Percentiles rank a stretch among this genome's conserved stretches.
Conservation (phyloP, 2,329 filamentous ascomycete species). For the Ascochyta pisi region DNA sequence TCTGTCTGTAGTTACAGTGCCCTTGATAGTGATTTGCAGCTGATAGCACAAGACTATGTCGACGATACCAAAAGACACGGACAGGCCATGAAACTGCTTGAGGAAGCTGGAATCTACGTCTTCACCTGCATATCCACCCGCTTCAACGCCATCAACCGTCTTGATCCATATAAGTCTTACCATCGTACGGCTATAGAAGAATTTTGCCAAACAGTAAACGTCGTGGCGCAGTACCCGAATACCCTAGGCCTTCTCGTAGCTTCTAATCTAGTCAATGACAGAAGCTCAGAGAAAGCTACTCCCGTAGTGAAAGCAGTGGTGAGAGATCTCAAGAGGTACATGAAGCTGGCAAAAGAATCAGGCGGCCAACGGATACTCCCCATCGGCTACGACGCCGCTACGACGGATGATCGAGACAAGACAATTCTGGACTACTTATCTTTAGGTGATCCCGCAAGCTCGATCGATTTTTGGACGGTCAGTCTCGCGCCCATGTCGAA, state of each 20-base stretch:
- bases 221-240: constrained; percentile 18
- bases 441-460: constrained; percentile 4
- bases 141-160: constrained; percentile 3
- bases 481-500: background rate
- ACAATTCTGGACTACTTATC: constrained; percentile 11
- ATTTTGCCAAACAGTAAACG: constrained; percentile 12
- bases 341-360: constrained; percentile 8
- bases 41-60: constrained; percentile 9
- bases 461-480: constrained; percentile 20
- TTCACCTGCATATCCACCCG: background rate
- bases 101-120: constrained; percentile 22
- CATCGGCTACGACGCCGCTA: constrained; percentile 12
- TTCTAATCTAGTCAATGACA: constrained; percentile 1
- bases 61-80: constrained; percentile 17
- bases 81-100: constrained; percentile 19
- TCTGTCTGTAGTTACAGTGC: constrained; percentile 9
- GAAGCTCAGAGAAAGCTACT: background rate
- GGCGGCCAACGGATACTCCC: constrained; percentile 8
- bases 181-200: constrained; percentile 1
- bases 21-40: background rate
- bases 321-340: constrained; percentile 20
- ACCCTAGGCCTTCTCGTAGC: constrained; percentile 14
- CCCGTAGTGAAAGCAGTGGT: constrained; percentile 17
- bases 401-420: constrained; percentile 1
- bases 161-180: constrained; percentile 14